Evolutionary conservation across 2,329 filamentous ascomycete genomes (phyloP), one percentile per base, ranked within the genome.

Genomic region (Colletotrichum phormii): DNA sequence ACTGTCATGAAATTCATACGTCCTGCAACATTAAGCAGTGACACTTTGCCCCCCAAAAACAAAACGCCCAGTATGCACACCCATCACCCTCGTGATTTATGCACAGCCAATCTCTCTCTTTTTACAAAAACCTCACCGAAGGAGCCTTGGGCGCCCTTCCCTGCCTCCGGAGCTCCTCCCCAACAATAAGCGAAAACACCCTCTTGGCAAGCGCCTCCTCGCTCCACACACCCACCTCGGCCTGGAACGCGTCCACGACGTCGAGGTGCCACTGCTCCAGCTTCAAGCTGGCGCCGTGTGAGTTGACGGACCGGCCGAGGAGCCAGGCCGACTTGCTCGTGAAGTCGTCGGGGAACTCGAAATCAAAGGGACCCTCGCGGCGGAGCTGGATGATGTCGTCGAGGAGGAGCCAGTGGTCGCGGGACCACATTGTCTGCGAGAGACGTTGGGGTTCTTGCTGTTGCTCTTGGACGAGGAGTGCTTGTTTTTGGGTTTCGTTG

Each of bases 251-350:
- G 71, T 89, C 86, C 29, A 90, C 84, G 66, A 90, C 84, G 71
- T 91, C 89, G 22, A 90, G 79, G 72, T 91, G 89, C 89, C 89
- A 90, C 69, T 82, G 78, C 79, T 89, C 84, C 22, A 91, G 81
- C 26, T 81, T 74, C 81, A 91, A 81, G 5, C 80, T 79, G 77
- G 85, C 82, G 58, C 84, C 86, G 46, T 86, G 84, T 33, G 86
- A 84, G 29, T 79, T 78, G 68, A 90, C 85, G 31, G 81, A 83
- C 77, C 86, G 88, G 69, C 88, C 87, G 2, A 89, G 80, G 37
- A 87, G 82, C 54, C 79, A 77, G 54, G 79, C 78, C 1, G 81
- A 79, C 18, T 76, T 75, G 11, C 77, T 79, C 60, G 79, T 72
- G 70, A 79, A 80, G 24, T 71, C 62, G 2, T 75, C 67, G 46